Base-by-base conservation (phyloP, 1,139 yeast genomes). In the Pneumocystis oryctolagi region DNA sequence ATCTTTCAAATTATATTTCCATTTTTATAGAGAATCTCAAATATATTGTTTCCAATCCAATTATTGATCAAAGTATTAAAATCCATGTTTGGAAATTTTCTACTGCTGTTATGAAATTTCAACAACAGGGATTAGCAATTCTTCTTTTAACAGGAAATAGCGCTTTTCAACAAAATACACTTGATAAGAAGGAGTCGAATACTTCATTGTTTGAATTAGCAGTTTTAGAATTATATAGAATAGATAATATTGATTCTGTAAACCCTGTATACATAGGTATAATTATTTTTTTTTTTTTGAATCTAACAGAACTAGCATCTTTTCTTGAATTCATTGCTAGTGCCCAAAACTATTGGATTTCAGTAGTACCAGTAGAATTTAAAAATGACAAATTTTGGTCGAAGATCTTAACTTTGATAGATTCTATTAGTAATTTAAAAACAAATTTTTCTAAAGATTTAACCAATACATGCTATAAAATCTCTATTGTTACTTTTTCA, bases 71-170 rank as follows among this genome's bases (percentile, higher is more conserved):
- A 8, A 35, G 25, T 34, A 28, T 32, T 31, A n/a, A 35, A 42
- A 60, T 37, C 16, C 55, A 42, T 58, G 63, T 61, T 25, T 61
- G 63, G 63, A 55, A 61, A n/a, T 56, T 61, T 55, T 55, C 61
- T 12, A 59, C 53, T 25, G 57, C 63, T 32, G 42, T 58, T 2
- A 61, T 61, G 56, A 61, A 61, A 18, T 57, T 57, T 25, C 60
- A 61, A 18, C 59, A 61, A 32, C 60, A 61, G 8, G 63, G 63
- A 5, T 39, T 61, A 16, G 63, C 63, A 16, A 59, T 61, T n/a
- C 63, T 61, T 37, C 34, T 61, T 28, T 37, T 61, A 20, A 47
- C 62, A 39, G 62, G 62, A 1, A 60, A 53, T 25, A 47, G 31
- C 25, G 3, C 55, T 25, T 12, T 47, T 47, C 55, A 47, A 25